A percentile compares a stretch with the other conserved stretches of the same genome.
phyloP scores from a whole-genome alignment of 2,329 filamentous ascomycete genomes.

The Colletotrichum kahawae region DNA sequence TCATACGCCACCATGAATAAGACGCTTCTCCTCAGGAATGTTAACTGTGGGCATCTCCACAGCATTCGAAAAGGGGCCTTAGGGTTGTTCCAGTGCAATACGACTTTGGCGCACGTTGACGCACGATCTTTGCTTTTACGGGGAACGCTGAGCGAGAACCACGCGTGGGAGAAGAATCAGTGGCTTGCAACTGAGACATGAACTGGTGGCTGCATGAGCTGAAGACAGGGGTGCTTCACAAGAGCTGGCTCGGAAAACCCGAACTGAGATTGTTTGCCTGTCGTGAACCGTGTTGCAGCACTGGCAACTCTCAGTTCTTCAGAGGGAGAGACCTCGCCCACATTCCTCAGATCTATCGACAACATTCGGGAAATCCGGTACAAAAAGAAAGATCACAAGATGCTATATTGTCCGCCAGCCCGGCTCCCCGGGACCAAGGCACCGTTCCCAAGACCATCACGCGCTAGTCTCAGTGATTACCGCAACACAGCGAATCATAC shows the following conservation, averaged over 20 bases:
- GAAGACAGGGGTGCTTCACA: not conserved
- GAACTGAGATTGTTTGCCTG: not conserved
- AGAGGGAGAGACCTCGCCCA: not conserved
- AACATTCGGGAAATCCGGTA: not conserved
- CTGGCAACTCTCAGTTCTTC: not conserved
- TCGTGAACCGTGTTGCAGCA: not conserved
- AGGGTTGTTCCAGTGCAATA: not conserved
- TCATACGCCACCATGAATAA: not conserved
- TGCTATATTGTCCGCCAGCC: not conserved
- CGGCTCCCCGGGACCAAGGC: not conserved
- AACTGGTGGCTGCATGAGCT: not conserved
- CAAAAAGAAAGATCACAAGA: not conserved
- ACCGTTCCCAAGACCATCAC: not conserved
- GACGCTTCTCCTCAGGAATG: not conserved
- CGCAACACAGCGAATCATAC: not conserved
- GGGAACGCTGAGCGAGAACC: not conserved
- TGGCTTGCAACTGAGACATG: not conserved
- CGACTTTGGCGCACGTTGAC: not conserved
- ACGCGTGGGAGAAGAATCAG: not conserved
- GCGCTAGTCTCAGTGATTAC: not conserved
- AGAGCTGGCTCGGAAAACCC: not conserved
- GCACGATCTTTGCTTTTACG: not conserved
- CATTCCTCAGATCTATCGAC: not conserved
- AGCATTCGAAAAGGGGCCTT: not conserved
- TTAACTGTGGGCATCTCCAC: not conserved